A percentile compares a stretch with the other conserved stretches of the same genome.
These are phyloP conservation scores for Juncus inflexus DNA, from an alignment of 176 grass and related monocot genomes.

Conservation along the genomic window DNA sequence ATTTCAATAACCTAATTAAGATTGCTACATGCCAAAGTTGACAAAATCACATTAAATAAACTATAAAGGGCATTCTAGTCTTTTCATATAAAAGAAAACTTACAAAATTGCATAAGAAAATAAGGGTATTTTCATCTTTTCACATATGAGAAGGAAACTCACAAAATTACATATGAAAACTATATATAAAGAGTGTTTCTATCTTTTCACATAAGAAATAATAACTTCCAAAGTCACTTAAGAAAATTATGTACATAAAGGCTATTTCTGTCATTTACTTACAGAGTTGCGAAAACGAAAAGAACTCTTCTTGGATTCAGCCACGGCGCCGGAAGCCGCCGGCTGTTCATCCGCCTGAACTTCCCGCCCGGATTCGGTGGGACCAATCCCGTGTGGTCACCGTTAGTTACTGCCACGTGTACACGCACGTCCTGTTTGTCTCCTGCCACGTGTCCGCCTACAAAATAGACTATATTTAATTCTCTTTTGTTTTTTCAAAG, in stretches of 20 bases:
- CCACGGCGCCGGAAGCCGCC: conserved; percentile 56
- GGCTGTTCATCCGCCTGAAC: conserved; percentile 41
- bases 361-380: conserved; percentile 45
- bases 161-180: background rate
- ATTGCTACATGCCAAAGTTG: conserved; percentile 8
- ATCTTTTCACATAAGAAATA: background rate
- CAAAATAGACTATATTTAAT: conserved; percentile 6
- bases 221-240: background rate
- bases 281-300: conserved; percentile 87
- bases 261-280: conserved; percentile 27
- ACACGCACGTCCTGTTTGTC: conserved; percentile 38
- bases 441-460: background rate
- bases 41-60: background rate
- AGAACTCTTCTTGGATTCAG: conserved; percentile 72
- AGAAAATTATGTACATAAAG: background rate
- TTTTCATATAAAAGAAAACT: background rate
- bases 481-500: background rate
- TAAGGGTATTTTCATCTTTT: background rate
- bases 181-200: background rate
- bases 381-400: conserved; percentile 38
- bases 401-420: conserved; percentile 47
- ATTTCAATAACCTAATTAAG: background rate
- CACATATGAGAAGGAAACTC: background rate
- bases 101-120: background rate
- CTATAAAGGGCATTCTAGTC: background rate